These are phyloP conservation scores for Draba incana DNA, from an alignment of 345 rosid genomes.

Conservation along the genomic window DNA sequence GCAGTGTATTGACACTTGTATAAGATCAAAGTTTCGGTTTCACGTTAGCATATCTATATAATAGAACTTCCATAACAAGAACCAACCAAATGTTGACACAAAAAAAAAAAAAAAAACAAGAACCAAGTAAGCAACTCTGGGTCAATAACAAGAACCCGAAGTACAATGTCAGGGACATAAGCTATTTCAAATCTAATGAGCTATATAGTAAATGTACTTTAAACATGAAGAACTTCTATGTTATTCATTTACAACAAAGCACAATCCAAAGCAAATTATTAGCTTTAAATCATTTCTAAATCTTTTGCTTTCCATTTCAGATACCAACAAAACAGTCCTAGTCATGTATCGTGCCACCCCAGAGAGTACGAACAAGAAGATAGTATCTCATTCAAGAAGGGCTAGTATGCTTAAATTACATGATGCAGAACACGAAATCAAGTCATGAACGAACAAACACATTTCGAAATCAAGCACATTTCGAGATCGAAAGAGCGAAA, in stretches of 20 bases:
- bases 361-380: conserved; percentile 20
- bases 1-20: too few species aligned
- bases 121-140: too few species aligned
- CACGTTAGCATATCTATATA: too few species aligned
- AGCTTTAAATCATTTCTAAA: background rate
- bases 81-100: too few species aligned
- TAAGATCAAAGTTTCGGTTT: too few species aligned
- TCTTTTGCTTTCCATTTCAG: background rate
- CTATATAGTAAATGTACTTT: too few species aligned
- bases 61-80: too few species aligned
- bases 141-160: too few species aligned
- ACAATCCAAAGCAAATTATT: conserved; percentile 9
- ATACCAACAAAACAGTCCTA: conserved; percentile 8
- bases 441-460: background rate
- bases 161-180: too few species aligned
- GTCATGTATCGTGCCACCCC: background rate
- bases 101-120: too few species aligned
- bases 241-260: background rate
- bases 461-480: background rate
- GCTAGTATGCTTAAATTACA: background rate
- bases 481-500: background rate
- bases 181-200: too few species aligned
- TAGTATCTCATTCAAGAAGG: background rate
- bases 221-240: background rate
- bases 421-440: background rate